Evolutionary conservation across 1,284 basidiomycete genomes (phyloP).

Genomic region (Prillingera fragicola): DNA sequence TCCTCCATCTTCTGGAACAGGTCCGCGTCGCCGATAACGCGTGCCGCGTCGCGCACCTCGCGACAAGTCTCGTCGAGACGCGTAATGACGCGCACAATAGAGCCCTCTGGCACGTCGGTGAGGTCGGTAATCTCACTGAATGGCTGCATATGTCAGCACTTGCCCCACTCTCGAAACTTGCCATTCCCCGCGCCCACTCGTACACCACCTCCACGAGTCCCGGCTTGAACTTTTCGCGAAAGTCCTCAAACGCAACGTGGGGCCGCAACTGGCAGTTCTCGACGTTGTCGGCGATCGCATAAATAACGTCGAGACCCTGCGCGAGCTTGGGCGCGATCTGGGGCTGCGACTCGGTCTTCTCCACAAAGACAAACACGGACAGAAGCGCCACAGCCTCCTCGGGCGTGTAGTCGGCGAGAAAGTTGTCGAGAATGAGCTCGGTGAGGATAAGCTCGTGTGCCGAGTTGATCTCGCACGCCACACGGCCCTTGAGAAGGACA

Average conservation of each 20-base stretch:
- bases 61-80: conserved; percentile 94
- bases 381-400: conserved; percentile 96
- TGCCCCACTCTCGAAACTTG: conserved; percentile 45
- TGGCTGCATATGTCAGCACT: conserved; percentile 55
- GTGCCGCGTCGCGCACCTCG: conserved; percentile 92
- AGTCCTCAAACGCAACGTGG: conserved; percentile 72
- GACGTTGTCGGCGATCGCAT: conserved; percentile 76
- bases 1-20: conserved; percentile 98
- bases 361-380: conserved; percentile 95
- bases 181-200: conserved; percentile 98
- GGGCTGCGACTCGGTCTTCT: conserved; percentile 87
- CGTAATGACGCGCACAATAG: conserved; percentile 93
- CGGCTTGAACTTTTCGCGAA: conserved; percentile 68
- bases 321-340: conserved; percentile 65
- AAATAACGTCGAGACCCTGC: conserved; percentile 68
- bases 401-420: conserved; percentile 79
- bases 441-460: conserved; percentile 92
- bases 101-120: conserved; percentile 95
- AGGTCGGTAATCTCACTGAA: conserved; percentile 89
- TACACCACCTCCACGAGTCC: conserved; percentile 94
- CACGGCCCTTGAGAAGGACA: conserved; percentile 90
- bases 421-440: conserved; percentile 94
- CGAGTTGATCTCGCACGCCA: conserved; percentile 99
- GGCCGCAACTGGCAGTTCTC: conserved; percentile 70
- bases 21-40: conserved; percentile 93